Conservation (phyloP, 2,329 filamentous ascomycete genomes). For the Trichoderma sp. region DNA sequence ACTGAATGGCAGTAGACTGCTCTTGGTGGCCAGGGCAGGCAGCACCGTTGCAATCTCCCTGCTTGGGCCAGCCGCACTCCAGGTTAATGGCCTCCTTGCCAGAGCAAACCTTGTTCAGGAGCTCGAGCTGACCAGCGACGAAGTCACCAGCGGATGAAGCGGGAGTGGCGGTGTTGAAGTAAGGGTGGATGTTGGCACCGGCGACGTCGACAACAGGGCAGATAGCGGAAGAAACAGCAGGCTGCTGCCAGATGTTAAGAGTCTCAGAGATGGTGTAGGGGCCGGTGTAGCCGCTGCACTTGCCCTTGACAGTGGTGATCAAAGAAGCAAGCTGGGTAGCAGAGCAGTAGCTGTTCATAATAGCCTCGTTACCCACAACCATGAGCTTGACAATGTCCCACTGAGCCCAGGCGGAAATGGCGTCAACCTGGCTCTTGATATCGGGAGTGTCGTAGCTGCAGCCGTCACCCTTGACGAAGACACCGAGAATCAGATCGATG, state of each 20-base stretch:
- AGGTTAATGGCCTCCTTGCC: constrained; percentile 77
- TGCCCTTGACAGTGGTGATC: constrained; percentile 66
- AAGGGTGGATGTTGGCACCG: constrained; percentile 88
- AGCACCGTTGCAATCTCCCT: constrained; percentile 69
- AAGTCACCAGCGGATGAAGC: constrained; percentile 74
- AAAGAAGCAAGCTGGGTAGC: constrained; percentile 69
- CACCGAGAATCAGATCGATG: constrained; percentile 80
- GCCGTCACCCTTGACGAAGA: constrained; percentile 75
- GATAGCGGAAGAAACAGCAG: constrained; percentile 60
- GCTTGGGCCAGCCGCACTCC: constrained; percentile 87
- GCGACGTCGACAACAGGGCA: constrained; percentile 78
- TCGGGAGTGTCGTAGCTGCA: constrained; percentile 61
- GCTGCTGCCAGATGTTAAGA: constrained; percentile 73
- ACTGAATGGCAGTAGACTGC: constrained; percentile 73
- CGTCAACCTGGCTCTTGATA: constrained; percentile 72
- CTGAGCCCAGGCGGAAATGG: constrained; percentile 72
- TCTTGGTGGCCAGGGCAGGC: constrained; percentile 69
- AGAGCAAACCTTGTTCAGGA: constrained; percentile 71
- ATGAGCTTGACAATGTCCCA: constrained; percentile 79
- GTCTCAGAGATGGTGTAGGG: constrained; percentile 86
- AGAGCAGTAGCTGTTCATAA: constrained; percentile 73
- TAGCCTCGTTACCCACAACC: constrained; percentile 88
- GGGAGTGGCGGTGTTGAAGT: constrained; percentile 77
- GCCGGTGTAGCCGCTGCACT: constrained; percentile 75
- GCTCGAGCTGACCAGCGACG: constrained; percentile 71